phyloP scores from a whole-genome alignment of 495 filamentous ascomycete genomes.

The Hyaloscypha bicolor region DNA sequence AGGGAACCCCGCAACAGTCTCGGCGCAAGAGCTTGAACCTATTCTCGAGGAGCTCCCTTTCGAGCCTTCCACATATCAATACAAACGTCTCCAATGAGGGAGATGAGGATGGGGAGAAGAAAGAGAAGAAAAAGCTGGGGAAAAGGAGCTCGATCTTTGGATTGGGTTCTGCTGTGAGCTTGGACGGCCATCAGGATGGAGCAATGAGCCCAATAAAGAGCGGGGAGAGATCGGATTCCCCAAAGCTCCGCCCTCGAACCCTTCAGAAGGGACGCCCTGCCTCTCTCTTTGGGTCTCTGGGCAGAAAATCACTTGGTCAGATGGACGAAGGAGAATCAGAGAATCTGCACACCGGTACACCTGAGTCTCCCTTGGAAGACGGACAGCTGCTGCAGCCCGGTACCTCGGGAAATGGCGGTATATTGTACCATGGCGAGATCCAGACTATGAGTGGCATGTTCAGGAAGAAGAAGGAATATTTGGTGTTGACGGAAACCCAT shows the following conservation, averaged over 20 bases:
- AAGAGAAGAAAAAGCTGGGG: slow-evolving; percentile 23
- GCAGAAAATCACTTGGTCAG: slow-evolving; percentile 23
- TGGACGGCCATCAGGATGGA: slow-evolving; percentile 22
- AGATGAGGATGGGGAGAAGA: slow-evolving; percentile 18
- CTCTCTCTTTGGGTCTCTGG: slow-evolving; percentile 33
- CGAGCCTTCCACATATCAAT: slow-evolving; percentile 22
- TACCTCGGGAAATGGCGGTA: slow-evolving; percentile 12
- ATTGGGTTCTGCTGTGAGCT: slow-evolving; percentile 20
- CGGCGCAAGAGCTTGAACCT: slow-evolving; percentile 30
- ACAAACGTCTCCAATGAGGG: slow-evolving; percentile 17
- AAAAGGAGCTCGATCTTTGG: slow-evolving; percentile 30
- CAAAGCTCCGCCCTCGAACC: slow-evolving; percentile 26
- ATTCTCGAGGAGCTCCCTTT: slow-evolving; percentile 18
- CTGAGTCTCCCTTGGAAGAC: slow-evolving; percentile 22
- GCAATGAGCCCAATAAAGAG: slow-evolving; percentile 23
- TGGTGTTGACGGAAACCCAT: slow-evolving; percentile 88
- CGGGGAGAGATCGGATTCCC: slow-evolving; percentile 19
- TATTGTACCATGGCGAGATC: slow-evolving; percentile 63
- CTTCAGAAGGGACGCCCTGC: slow-evolving; percentile 31
- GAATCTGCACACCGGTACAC: slow-evolving; percentile 13
- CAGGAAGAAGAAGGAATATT: slow-evolving; percentile 82
- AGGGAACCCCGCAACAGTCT: slow-evolving; percentile 7
- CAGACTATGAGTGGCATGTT: slow-evolving; percentile 81
- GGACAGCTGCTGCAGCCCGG: background rate
- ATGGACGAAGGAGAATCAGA: slow-evolving; percentile 27